phyloP scores from a whole-genome alignment of 495 filamentous ascomycete genomes.

The Annulohypoxylon stygium region DNA sequence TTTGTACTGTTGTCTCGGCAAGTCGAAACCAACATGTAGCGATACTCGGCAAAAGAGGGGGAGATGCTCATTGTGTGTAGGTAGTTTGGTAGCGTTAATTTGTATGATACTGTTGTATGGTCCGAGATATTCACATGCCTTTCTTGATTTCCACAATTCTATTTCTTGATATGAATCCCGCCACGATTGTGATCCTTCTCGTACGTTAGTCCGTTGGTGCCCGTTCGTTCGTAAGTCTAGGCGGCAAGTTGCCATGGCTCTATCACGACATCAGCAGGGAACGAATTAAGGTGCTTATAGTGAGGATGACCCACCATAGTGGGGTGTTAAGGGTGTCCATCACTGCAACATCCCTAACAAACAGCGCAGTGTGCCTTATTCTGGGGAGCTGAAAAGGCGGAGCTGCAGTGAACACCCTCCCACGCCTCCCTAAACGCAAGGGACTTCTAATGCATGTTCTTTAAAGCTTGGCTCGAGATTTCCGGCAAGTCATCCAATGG shows the following conservation, averaged over 20 bases:
- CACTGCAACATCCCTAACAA: not conserved
- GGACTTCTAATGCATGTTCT: not conserved
- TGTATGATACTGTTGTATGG: not conserved
- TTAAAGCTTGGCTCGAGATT: not conserved
- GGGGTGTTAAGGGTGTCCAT: not conserved
- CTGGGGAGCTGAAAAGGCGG: not conserved
- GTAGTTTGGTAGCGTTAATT: constrained; percentile 1
- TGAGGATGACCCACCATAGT: not conserved
- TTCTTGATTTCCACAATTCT: not conserved
- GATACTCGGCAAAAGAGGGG: not conserved
- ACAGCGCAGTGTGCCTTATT: not conserved
- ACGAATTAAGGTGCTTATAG: constrained; percentile 4
- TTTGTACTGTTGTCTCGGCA: not conserved
- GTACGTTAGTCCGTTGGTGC: not conserved
- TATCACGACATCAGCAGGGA: not conserved
- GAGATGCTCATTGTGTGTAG: not conserved
- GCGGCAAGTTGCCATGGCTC: no score
- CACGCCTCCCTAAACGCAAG: not conserved
- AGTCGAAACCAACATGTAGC: not conserved
- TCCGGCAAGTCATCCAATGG: not conserved
- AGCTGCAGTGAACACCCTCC: not conserved
- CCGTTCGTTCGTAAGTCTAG: no score
- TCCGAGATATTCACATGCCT: not conserved
- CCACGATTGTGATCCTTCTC: not conserved
- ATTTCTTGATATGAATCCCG: not conserved